These are phyloP conservation scores for Penicillium simplicissimum DNA, from an alignment of 495 filamentous ascomycete species.

Conservation along the genomic window DNA sequence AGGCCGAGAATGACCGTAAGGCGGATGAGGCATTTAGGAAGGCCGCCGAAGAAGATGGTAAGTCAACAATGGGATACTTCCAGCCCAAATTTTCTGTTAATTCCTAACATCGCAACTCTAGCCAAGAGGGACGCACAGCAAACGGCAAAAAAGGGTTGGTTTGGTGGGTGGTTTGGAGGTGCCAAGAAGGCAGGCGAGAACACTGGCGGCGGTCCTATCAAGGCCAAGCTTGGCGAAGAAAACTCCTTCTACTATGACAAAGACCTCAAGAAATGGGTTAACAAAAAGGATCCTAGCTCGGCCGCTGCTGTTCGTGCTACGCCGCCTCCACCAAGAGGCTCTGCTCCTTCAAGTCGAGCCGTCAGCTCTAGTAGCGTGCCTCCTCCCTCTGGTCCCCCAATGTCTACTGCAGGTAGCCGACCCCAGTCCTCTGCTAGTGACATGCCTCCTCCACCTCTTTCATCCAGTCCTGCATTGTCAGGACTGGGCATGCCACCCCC, in stretches of 20 bases:
- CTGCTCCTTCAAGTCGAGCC: constrained; percentile 44
- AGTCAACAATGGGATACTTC: constrained; percentile 10
- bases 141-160: constrained; percentile 75
- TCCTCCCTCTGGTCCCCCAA: constrained; percentile 37
- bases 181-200: constrained; percentile 68
- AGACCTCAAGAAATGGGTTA: constrained; percentile 95
- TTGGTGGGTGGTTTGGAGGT: constrained; percentile 78
- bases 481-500: constrained; percentile 35
- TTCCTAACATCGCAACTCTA: constrained; percentile 29
- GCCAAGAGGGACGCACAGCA: constrained; percentile 41
- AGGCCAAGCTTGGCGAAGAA: constrained; percentile 93
- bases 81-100: not conserved
- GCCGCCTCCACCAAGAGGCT: constrained; percentile 52
- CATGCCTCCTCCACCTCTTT: constrained; percentile 30
- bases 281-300: constrained; percentile 74
- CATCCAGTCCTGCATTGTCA: constrained; percentile 44
- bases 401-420: constrained; percentile 35
- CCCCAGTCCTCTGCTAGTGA: constrained; percentile 45
- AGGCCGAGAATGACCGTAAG: constrained; percentile 52
- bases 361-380: constrained; percentile 40
- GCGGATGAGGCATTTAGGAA: constrained; percentile 77
- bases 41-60: constrained; percentile 84
- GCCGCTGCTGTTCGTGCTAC: constrained; percentile 50
- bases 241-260: constrained; percentile 92
- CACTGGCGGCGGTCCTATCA: constrained; percentile 66